phyloP scores from a whole-genome alignment of 345 rosid genomes.

The Aquilaria malaccensis region DNA sequence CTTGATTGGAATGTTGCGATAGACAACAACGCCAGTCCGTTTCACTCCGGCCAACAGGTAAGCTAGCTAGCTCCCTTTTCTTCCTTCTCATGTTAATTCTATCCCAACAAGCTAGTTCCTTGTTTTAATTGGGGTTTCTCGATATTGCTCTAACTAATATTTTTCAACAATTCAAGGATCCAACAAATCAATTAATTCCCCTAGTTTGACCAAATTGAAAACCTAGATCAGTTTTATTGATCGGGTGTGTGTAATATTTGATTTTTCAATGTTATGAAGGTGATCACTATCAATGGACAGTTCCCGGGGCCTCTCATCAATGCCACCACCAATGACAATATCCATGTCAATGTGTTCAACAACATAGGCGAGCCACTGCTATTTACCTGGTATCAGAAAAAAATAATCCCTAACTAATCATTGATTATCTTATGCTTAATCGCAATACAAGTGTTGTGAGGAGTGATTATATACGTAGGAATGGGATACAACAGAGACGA shows the following conservation, averaged over 20 bases:
- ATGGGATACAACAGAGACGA: slow-evolving; percentile 56
- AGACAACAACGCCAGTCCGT: slow-evolving; percentile 11
- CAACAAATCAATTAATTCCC: no score
- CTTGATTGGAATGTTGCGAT: slow-evolving; percentile 26
- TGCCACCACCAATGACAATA: slow-evolving; percentile 32
- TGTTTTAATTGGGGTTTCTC: background rate
- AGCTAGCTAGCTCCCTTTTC: background rate
- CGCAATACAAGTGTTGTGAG: no score
- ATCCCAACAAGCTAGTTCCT: background rate
- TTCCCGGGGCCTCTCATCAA: slow-evolving; percentile 54
- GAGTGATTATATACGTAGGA: slow-evolving; percentile 32
- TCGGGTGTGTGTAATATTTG: background rate
- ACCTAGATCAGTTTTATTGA: no score
- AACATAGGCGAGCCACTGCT: slow-evolving; percentile 41
- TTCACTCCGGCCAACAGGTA: slow-evolving; percentile 19
- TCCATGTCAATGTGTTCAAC: slow-evolving; percentile 41
- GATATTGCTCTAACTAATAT: background rate
- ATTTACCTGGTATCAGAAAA: slow-evolving; percentile 28
- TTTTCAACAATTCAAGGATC: background rate
- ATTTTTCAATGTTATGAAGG: slow-evolving; percentile 14
- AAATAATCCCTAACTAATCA: no score
- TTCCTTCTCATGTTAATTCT: background rate
- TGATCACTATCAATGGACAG: slow-evolving; percentile 33
- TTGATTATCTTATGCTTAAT: no score
- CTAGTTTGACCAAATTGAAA: no score